Evolutionary conservation across 768 basidiomycete species (phyloP).

Genomic region (Mycena sanguinolenta): DNA sequence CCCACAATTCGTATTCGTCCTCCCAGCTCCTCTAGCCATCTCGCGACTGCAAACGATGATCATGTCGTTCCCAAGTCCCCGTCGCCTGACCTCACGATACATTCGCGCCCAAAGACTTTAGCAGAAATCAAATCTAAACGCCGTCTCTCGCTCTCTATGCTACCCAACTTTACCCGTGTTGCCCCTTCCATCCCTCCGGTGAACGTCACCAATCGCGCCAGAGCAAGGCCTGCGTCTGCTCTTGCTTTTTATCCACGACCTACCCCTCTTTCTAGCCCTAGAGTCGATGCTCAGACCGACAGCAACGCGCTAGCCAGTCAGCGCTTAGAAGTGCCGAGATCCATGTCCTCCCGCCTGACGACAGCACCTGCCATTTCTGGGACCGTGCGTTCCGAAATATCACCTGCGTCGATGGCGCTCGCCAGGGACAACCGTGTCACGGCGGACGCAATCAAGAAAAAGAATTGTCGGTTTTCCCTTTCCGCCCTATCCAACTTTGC

Average conservation of each 20-base stretch:
- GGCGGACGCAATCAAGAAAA: constrained; percentile 34
- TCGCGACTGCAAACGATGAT: neutral
- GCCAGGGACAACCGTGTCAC: neutral
- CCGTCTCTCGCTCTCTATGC: constrained; percentile 51
- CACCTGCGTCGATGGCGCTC: constrained; percentile 10
- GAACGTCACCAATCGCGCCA: constrained; percentile 26
- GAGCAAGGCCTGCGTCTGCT: constrained; percentile 33
- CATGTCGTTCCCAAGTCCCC: constrained; percentile 9
- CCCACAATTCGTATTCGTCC: constrained; percentile 39
- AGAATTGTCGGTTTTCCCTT: constrained; percentile 49
- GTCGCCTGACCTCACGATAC: constrained; percentile 44
- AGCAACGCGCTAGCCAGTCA: neutral
- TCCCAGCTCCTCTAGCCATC: constrained; percentile 34
- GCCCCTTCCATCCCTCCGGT: constrained; percentile 28
- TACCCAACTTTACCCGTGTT: constrained; percentile 39
- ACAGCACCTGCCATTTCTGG: constrained; percentile 8
- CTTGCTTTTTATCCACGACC: constrained; percentile 35
- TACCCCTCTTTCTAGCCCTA: constrained; percentile 19
- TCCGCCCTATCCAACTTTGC: constrained; percentile 46
- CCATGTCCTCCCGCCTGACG: constrained; percentile 1
- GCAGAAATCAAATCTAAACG: constrained; percentile 54
- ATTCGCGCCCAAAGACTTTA: constrained; percentile 39
- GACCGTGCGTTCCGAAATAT: constrained; percentile 11
- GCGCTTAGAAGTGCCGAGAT: constrained; percentile 13
- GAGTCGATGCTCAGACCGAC: constrained; percentile 6